Conservation (phyloP, 2,329 filamentous ascomycete genomes). For the Fusarium camptoceras region DNA sequence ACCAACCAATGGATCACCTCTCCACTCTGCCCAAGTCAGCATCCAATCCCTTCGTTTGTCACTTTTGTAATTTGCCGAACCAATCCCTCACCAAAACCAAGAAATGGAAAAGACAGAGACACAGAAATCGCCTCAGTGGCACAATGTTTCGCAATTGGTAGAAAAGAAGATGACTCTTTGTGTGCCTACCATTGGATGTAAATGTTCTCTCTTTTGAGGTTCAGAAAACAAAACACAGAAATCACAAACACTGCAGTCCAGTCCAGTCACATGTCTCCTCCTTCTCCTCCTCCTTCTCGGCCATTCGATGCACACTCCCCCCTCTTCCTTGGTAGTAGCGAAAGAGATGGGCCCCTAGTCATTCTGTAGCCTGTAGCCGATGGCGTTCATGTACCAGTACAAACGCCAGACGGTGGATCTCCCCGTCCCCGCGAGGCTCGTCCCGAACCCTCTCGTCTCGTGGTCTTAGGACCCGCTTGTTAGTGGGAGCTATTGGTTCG, state of each 20-base stretch:
- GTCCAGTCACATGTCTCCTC: conserved; percentile 34
- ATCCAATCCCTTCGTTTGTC: background rate
- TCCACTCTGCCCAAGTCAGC: conserved; percentile 4
- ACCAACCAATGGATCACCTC: conserved; percentile 5
- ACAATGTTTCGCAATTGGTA: background rate
- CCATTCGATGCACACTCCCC: conserved; percentile 32
- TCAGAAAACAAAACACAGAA: background rate
- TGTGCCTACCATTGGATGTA: background rate
- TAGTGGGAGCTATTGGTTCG: conserved; percentile 24
- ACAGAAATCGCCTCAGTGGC: background rate
- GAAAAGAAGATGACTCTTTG: background rate
- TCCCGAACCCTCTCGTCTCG: conserved; percentile 34
- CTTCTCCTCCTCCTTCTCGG: conserved; percentile 11
- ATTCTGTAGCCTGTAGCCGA: conserved; percentile 1
- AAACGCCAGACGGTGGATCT: conserved; percentile 20
- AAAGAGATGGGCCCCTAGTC: conserved; percentile 17
- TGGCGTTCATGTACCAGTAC: conserved; percentile 31
- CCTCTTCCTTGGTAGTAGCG: conserved; percentile 14
- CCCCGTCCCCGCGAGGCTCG: conserved; percentile 32
- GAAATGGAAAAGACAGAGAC: conserved; percentile 5
- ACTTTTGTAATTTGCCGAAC: conserved; percentile 26
- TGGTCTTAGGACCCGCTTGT: conserved; percentile 14
- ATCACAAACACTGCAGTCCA: conserved; percentile 21
- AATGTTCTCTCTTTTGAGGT: background rate
- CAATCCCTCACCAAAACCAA: background rate